These are phyloP conservation scores for Sicyos edulis DNA, from an alignment of 306 rosid species.

Conservation along the genomic window DNA sequence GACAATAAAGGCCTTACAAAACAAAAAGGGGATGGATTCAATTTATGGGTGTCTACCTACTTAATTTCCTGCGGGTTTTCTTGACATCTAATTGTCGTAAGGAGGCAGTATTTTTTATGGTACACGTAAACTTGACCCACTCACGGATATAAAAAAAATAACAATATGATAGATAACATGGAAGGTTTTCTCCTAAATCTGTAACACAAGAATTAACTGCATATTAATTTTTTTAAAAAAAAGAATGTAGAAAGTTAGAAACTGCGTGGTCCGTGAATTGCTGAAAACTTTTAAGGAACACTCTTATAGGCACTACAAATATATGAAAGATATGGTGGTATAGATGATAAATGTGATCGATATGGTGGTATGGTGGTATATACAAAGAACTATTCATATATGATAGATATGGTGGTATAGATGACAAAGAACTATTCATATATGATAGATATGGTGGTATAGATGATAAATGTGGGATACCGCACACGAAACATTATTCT, in stretches of 20 bases:
- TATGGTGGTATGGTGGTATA: neutral
- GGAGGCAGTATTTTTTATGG: no score
- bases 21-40: no score
- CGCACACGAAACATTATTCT: neutral
- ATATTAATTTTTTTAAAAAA: no score
- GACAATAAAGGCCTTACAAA: neutral
- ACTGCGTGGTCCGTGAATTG: neutral
- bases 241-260: neutral
- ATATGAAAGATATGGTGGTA: no score
- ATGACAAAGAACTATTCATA: no score
- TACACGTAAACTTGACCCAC: no score
- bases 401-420: no score
- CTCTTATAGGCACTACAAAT: neutral
- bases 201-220: neutral
- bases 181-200: neutral
- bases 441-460: neutral
- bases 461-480: conserved; percentile 1
- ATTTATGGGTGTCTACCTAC: no score
- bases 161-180: neutral
- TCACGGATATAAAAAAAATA: no score
- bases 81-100: no score
- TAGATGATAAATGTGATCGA: neutral
- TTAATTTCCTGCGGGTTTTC: no score
- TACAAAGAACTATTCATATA: no score
- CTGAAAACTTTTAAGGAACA: neutral